Conservation (phyloP, 192 early-diverging fungal species). For the Umbelopsis sp. region DNA sequence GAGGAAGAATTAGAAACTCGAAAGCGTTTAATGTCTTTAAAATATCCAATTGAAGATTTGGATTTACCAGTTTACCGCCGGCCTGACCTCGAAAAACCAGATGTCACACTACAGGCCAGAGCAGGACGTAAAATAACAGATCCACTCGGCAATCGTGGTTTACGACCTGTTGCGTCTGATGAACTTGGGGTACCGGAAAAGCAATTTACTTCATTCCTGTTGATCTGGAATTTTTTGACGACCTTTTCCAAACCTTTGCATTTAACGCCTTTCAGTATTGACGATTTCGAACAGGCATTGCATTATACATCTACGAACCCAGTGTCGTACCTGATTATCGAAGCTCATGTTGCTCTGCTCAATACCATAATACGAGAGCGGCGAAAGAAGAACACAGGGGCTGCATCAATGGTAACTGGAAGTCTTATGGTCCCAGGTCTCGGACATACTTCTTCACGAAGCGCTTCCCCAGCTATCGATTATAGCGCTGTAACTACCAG, state of each 20-base stretch:
- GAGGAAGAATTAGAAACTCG: constrained; percentile 38
- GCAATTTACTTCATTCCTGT: constrained; percentile 58
- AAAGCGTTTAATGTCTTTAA: constrained; percentile 38
- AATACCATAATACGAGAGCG: constrained; percentile 49
- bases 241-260: constrained; percentile 67
- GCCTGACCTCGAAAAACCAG: not conserved
- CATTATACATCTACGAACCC: constrained; percentile 38
- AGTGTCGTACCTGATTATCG: constrained; percentile 37
- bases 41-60: constrained; percentile 85
- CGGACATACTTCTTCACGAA: not conserved
- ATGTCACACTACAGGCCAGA: constrained; percentile 2
- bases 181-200: constrained; percentile 30
- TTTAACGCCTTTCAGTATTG: constrained; percentile 72
- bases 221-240: constrained; percentile 71
- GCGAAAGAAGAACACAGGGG: constrained; percentile 28
- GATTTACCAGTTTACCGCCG: constrained; percentile 53
- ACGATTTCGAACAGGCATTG: constrained; percentile 74
- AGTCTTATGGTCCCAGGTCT: constrained; percentile 25
- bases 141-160: constrained; percentile 35
- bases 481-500: constrained; percentile 22
- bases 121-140: constrained; percentile 25
- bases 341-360: constrained; percentile 53
- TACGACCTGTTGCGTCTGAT: constrained; percentile 8
- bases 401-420: not conserved
- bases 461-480: constrained; percentile 3